Percentiles rank a stretch among this genome's conserved stretches.
Conservation (phyloP, 2,329 filamentous ascomycete genomes). For the Nakataea oryzae region DNA sequence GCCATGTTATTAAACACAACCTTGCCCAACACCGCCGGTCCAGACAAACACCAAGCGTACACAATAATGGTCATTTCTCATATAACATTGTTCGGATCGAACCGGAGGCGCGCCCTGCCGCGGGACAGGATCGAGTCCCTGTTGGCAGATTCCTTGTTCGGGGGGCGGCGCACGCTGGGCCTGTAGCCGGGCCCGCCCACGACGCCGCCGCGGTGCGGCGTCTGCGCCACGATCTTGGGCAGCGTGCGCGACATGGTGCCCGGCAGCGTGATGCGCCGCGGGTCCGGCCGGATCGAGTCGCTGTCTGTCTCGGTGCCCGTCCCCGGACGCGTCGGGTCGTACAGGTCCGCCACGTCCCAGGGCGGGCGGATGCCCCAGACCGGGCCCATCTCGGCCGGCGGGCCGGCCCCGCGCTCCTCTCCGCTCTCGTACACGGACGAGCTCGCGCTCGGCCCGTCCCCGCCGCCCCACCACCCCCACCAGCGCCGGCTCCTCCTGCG, state of each 20-base stretch:
- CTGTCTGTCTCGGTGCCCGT: neutral
- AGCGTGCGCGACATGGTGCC: conserved; percentile 2
- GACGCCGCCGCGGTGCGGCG: neutral
- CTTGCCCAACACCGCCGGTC: neutral
- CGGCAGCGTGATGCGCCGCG: neutral
- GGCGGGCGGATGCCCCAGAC: neutral
- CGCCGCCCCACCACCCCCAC: neutral
- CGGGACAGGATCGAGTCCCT: neutral
- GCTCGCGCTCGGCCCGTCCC: too few species aligned
- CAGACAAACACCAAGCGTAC: neutral
- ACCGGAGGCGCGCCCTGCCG: neutral
- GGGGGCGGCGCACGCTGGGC: neutral
- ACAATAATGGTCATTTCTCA: neutral
- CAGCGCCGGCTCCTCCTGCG: neutral
- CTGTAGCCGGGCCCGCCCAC: neutral
- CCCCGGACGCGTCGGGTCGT: neutral
- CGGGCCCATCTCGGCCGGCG: neutral
- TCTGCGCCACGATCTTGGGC: conserved; percentile 3
- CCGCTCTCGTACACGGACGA: neutral
- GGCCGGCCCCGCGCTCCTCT: neutral
- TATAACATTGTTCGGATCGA: neutral
- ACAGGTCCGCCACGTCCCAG: conserved; percentile 1
- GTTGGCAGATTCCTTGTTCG: neutral
- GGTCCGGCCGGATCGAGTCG: neutral
- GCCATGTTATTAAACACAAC: neutral